Percentiles rank a stretch among this genome's conserved stretches.
Conservation (phyloP, 139 green algal species). For the Volvox reticuliferus region DNA sequence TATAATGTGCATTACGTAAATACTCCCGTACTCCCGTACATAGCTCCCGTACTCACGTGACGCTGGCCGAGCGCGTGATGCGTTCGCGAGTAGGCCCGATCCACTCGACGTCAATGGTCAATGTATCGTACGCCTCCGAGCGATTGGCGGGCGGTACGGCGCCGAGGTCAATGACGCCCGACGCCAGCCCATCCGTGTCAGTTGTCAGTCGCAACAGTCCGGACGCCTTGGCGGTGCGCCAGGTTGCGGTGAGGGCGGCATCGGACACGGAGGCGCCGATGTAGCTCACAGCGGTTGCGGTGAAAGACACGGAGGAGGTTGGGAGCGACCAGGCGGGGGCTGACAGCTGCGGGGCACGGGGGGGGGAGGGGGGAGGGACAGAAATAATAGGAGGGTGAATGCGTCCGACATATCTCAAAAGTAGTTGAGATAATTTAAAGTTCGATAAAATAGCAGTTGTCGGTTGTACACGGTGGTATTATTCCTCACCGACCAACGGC, state of each 20-base stretch:
- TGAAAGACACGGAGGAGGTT: background rate
- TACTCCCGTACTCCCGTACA: conserved; percentile 41
- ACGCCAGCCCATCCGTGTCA: conserved; percentile 12
- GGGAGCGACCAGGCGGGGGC: background rate
- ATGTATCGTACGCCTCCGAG: conserved; percentile 25
- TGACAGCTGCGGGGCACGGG: background rate
- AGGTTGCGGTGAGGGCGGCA: conserved; percentile 37
- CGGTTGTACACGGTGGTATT: too few relatives aligned
- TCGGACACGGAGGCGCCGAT: conserved; percentile 41
- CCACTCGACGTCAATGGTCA: conserved; percentile 52
- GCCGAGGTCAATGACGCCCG: conserved; percentile 36
- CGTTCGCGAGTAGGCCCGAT: conserved; percentile 63
- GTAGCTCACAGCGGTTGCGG: conserved; percentile 24
- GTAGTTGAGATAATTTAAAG: too few relatives aligned
- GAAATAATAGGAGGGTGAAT: background rate
- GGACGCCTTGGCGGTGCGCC: conserved; percentile 27
- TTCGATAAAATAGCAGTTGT: too few relatives aligned
- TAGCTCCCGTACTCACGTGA: conserved; percentile 52
- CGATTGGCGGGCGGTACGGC: conserved; percentile 35
- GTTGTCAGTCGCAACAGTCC: conserved; percentile 41
- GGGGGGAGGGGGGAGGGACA: background rate
- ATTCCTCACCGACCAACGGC: too few relatives aligned
- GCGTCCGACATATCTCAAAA: too few relatives aligned
- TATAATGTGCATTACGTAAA: too few relatives aligned
- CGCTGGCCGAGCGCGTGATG: conserved; percentile 19